Base-by-base conservation (phyloP, 306 rosid species). In the Biancaea sappan region DNA sequence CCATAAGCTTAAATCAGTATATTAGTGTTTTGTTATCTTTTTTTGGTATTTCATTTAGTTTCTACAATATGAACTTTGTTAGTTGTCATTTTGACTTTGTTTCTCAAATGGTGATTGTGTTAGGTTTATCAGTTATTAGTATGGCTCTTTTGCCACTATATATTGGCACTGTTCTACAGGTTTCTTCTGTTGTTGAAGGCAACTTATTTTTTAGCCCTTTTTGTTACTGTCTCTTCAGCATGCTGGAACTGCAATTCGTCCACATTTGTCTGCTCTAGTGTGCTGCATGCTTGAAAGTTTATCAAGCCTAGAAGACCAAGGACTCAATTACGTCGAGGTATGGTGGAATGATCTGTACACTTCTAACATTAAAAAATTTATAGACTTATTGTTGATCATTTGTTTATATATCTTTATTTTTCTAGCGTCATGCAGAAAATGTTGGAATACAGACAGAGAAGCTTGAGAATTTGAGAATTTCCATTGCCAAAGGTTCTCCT, bases 221-320 rank as follows among this genome's bases (percentile, higher is more conserved):
- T 75, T 37, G 2, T 77, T 72, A 22, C 54, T 38, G 60, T 58
- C 60, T 75, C 70, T 76, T 76, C 76, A 94, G 98, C 96, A 93
- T 79, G 98, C 98, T 69, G 96, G 98, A 74, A 78, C 77, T 78
- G 90, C 97, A 57, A 88, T 94, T 74, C 91, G 93, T 80, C 85
- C 97, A 24, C 96, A 89, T 77, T 83, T 94, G 81, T 84, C 98
- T 79, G 96, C 90, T 79, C 71, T 91, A 80, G 97, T 94, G 72
- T 91, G 96, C 82, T 94, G 97, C 83, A 94, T 94, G 98, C 91
- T 94, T 24, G 98, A 94, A 87, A 91, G 97, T 83, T 88, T 94
- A 81, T 94, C 97, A 43, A 91, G 98, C 87, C 92, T 94, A 43
- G 98, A 94, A 85, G 94, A 91, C 85, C 98, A 91, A 81, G 84